A percentile compares a stretch with the other conserved stretches of the same genome.
Evolutionary conservation across 495 filamentous ascomycete genomes (phyloP).

Genomic region (Tuber indicum): DNA sequence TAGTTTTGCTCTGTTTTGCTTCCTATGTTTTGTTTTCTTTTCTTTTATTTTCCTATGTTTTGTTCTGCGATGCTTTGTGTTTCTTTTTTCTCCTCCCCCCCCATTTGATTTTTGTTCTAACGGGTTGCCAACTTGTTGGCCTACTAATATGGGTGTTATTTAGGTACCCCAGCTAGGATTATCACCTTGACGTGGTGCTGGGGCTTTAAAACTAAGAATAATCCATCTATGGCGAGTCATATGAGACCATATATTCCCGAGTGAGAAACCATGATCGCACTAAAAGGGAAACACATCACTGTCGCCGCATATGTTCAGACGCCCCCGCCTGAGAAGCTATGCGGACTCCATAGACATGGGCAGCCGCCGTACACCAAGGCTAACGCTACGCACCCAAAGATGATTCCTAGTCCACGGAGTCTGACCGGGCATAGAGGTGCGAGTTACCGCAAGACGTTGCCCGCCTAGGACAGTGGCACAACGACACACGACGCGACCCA

Average conservation of each 20-base stretch:
- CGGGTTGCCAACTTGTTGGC: background rate
- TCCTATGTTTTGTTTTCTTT: background rate
- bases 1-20: background rate
- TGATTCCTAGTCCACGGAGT: constrained; percentile 63
- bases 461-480: constrained; percentile 57
- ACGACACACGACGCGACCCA: constrained; percentile 85
- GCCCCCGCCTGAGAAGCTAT: constrained; percentile 62
- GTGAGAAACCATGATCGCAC: too few species aligned
- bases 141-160: background rate
- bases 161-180: background rate
- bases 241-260: too few species aligned
- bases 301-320: too few species aligned
- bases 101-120: background rate
- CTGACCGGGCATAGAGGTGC: constrained; percentile 64
- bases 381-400: constrained; percentile 77
- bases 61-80: background rate
- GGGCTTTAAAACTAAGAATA: background rate
- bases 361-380: constrained; percentile 90
- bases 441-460: constrained; percentile 91
- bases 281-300: too few species aligned
- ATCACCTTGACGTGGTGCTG: background rate
- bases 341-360: constrained; percentile 81
- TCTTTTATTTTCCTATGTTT: background rate
- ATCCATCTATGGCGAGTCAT: background rate
- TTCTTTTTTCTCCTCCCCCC: background rate